Conservation (phyloP, 805 yeast genomes). For the Sungouiozyma intestinalis region DNA sequence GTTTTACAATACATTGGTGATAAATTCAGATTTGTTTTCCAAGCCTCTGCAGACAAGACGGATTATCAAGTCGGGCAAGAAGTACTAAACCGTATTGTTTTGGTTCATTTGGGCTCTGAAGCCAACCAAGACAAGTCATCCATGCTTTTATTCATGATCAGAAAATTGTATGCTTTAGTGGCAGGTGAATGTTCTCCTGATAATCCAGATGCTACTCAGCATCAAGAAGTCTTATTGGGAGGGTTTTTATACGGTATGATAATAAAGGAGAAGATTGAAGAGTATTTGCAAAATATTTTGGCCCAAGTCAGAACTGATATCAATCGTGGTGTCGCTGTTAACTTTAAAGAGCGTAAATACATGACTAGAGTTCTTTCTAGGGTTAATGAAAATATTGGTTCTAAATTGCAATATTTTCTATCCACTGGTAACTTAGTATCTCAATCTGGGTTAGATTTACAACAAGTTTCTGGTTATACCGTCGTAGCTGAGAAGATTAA, state of each 20-base stretch:
- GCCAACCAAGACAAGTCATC: slow-evolving; percentile 72
- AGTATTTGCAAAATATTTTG: slow-evolving; percentile 65
- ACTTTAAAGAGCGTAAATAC: slow-evolving; percentile 75
- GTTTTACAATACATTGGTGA: slow-evolving; percentile 93
- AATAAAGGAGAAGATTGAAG: slow-evolving; percentile 91
- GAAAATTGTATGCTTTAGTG: slow-evolving; percentile 87
- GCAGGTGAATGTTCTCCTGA: slow-evolving; percentile 97
- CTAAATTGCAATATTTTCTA: slow-evolving; percentile 84
- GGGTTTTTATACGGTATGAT: slow-evolving; percentile 97
- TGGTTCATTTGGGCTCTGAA: slow-evolving; percentile 61
- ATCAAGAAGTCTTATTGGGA: slow-evolving; percentile 91
- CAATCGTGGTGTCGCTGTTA: slow-evolving; percentile 68
- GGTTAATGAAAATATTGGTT: slow-evolving; percentile 88
- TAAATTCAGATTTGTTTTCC: slow-evolving; percentile 88
- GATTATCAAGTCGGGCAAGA: slow-evolving; percentile 88
- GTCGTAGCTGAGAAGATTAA: slow-evolving; percentile 98
- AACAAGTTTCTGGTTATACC: slow-evolving; percentile 95
- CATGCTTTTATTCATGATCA: slow-evolving; percentile 83
- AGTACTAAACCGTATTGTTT: slow-evolving; percentile 70
- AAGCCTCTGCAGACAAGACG: slow-evolving; percentile 76
- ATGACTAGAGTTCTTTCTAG: slow-evolving; percentile 68
- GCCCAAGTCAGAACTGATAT: slow-evolving; percentile 71
- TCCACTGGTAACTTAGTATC: slow-evolving; percentile 96
- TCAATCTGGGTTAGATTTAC: slow-evolving; percentile 94
- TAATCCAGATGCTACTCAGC: slow-evolving; percentile 98